phyloP scores from a whole-genome alignment of 1,284 basidiomycete species.

The Uromyces viciae-fabae region DNA sequence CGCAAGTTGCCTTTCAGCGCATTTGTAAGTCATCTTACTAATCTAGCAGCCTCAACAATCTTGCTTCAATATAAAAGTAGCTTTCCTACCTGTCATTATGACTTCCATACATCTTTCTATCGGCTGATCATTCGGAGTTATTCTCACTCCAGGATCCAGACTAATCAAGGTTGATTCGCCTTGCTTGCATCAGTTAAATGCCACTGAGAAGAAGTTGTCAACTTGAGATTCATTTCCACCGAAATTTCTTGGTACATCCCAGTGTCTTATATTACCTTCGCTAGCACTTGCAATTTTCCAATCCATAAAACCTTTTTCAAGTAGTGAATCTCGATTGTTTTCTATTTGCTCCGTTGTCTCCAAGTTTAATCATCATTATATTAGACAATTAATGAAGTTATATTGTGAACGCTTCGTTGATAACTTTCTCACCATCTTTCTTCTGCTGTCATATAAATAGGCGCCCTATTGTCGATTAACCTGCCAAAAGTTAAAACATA shows the following conservation, averaged over 20 bases:
- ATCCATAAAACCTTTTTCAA: slow-evolving; percentile 1
- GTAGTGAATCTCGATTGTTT: background rate
- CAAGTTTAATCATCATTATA: background rate
- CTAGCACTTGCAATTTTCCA: background rate
- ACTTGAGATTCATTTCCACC: background rate
- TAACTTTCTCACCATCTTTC: background rate
- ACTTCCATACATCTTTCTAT: background rate
- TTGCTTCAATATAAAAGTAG: background rate
- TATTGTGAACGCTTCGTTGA: too few relatives aligned
- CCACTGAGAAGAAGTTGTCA: background rate
- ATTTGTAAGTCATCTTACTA: background rate
- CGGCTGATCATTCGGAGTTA: background rate
- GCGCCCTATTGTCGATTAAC: background rate
- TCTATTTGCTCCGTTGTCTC: background rate
- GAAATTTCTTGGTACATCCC: background rate
- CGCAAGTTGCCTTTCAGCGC: background rate
- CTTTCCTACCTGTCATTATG: background rate
- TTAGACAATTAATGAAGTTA: too few relatives aligned
- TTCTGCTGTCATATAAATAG: background rate
- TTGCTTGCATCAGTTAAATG: slow-evolving; percentile 7
- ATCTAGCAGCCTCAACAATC: background rate
- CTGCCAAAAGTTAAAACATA: background rate
- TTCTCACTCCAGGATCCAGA: slow-evolving; percentile 10
- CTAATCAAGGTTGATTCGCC: background rate
- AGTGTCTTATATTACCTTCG: background rate